A percentile compares a stretch with the other conserved stretches of the same genome.
Conservation (phyloP, 140 eudicot species). For the Anethum foeniculum region DNA sequence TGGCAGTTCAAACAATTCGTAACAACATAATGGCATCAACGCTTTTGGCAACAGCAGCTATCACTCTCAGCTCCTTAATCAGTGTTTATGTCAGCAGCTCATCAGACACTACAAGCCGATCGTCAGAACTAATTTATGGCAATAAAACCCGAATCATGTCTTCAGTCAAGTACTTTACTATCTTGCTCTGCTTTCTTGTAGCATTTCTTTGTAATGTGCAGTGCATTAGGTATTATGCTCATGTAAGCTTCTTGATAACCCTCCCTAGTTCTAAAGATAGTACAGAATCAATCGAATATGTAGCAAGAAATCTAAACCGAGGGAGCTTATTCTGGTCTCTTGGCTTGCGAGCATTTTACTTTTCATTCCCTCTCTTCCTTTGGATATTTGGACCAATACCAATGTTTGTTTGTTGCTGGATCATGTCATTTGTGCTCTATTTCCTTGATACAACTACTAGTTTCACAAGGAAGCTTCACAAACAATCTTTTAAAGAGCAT, state of each 20-base stretch:
- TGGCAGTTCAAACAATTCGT: slow-evolving; percentile 80
- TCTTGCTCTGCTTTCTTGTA: slow-evolving; percentile 66
- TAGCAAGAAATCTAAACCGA: slow-evolving; percentile 55
- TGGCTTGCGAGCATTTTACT: slow-evolving; percentile 76
- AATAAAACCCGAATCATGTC: slow-evolving; percentile 45
- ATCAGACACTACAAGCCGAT: slow-evolving; percentile 22
- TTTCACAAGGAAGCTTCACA: slow-evolving; percentile 57
- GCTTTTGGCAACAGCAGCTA: slow-evolving; percentile 69
- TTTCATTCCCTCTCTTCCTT: slow-evolving; percentile 81
- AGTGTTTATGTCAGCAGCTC: slow-evolving; percentile 69
- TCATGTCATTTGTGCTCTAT: slow-evolving; percentile 59
- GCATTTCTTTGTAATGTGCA: slow-evolving; percentile 87
- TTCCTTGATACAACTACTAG: slow-evolving; percentile 77
- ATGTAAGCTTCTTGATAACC: slow-evolving; percentile 72
- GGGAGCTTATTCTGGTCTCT: slow-evolving; percentile 87
- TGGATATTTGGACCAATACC: slow-evolving; percentile 95
- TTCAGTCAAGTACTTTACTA: slow-evolving; percentile 60
- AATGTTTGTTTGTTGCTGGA: slow-evolving; percentile 59
- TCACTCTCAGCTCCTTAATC: slow-evolving; percentile 73
- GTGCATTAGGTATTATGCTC: slow-evolving; percentile 81
- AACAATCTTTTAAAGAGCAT: slow-evolving; percentile 36
- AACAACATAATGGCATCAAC: slow-evolving; percentile 98
- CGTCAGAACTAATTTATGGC: slow-evolving; percentile 49
- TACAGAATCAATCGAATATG: slow-evolving; percentile 50
- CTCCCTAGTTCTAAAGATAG: slow-evolving; percentile 47